Evolutionary conservation across 2,329 filamentous ascomycete genomes (phyloP).

Genomic region (Pseudocercospora eumusae): DNA sequence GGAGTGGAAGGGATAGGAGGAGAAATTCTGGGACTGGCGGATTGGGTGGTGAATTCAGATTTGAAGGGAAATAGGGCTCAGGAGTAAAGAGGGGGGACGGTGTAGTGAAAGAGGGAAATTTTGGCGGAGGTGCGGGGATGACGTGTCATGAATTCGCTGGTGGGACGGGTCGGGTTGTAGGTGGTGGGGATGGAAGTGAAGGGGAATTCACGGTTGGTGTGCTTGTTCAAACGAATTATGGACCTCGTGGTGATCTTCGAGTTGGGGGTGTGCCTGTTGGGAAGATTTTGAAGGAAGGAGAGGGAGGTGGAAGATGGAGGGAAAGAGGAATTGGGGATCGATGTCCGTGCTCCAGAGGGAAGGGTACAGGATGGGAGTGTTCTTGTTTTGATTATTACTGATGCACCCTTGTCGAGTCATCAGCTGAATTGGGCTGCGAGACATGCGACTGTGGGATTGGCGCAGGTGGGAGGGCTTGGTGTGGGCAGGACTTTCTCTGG

Average conservation of each 20-base stretch:
- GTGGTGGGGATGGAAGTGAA: slow-evolving; percentile 44
- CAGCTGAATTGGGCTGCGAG: slow-evolving; percentile 62
- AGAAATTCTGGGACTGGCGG: slow-evolving; percentile 30
- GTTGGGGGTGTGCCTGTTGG: slow-evolving; percentile 65
- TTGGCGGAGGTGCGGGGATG: slow-evolving; percentile 69
- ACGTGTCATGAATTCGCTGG: slow-evolving; percentile 67
- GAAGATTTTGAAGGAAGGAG: slow-evolving; percentile 52
- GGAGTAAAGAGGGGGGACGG: slow-evolving; percentile 65
- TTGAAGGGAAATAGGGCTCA: slow-evolving; percentile 48
- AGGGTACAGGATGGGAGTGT: slow-evolving; percentile 61
- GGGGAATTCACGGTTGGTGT: slow-evolving; percentile 61
- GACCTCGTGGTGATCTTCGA: slow-evolving; percentile 56
- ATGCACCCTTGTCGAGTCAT: slow-evolving; percentile 60
- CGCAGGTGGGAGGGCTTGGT: slow-evolving; percentile 62
- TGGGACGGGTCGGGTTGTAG: slow-evolving; percentile 63
- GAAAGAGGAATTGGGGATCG: slow-evolving; percentile 21
- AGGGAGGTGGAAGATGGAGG: slow-evolving; percentile 17
- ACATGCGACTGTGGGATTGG: slow-evolving; percentile 62
- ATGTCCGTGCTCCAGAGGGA: slow-evolving; percentile 35
- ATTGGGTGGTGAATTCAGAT: slow-evolving; percentile 30
- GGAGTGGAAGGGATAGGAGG: slow-evolving; percentile 16
- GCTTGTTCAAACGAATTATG: slow-evolving; percentile 68
- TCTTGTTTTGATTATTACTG: slow-evolving; percentile 61
- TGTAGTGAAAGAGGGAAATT: slow-evolving; percentile 63
- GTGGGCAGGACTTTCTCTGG: slow-evolving; percentile 59